Evolutionary conservation across 2,329 filamentous ascomycete genomes (phyloP).

Genomic region (Lasiodiplodia sp.): DNA sequence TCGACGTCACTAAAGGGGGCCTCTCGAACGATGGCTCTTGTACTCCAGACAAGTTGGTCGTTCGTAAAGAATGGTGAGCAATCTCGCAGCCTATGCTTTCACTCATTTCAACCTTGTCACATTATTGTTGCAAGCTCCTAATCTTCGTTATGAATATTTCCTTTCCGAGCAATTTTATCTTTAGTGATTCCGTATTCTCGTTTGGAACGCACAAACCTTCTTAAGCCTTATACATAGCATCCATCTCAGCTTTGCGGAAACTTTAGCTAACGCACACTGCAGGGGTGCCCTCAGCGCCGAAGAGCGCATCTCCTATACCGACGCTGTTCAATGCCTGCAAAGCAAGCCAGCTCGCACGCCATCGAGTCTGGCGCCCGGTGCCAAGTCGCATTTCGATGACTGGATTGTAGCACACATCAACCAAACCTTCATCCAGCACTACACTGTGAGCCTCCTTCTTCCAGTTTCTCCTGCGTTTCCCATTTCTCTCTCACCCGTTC

Average conservation of each 20-base stretch:
- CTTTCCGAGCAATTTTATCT: too few species aligned
- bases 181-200: too few species aligned
- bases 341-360: conserved; percentile 42
- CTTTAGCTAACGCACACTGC: neutral
- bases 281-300: conserved; percentile 21
- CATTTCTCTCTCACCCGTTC: neutral
- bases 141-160: too few species aligned
- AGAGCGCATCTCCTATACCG: conserved; percentile 45
- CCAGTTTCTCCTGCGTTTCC: neutral
- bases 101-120: neutral
- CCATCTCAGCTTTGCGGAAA: neutral
- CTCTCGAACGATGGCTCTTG: neutral
- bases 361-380: conserved; percentile 39
- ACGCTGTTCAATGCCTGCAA: conserved; percentile 46
- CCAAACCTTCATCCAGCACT: conserved; percentile 44
- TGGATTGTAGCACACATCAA: conserved; percentile 47
- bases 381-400: conserved; percentile 46
- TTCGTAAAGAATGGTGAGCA: conserved; percentile 28
- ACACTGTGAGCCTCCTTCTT: conserved; percentile 36
- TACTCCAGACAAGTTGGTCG: conserved; percentile 23
- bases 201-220: neutral
- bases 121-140: neutral
- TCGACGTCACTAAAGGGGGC: neutral
- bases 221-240: neutral
- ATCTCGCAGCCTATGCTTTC: neutral